Percentiles rank a stretch among this genome's conserved stretches.
phyloP scores from a whole-genome alignment of 2,329 filamentous ascomycete genomes.

The Botryosphaeria dothidea region DNA sequence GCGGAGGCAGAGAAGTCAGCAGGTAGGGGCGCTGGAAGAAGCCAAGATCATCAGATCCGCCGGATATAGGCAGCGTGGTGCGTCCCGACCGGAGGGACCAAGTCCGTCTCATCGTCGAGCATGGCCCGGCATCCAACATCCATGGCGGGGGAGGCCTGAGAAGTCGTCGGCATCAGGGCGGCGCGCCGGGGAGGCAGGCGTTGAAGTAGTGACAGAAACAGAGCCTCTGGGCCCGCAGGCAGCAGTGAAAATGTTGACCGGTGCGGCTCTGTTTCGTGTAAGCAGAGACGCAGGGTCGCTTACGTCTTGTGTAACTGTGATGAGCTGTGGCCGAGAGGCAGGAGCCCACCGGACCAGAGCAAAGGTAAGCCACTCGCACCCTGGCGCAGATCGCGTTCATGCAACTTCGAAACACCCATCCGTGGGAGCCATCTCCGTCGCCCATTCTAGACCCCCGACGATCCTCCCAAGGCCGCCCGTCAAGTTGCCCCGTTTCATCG shows the following conservation, averaged over 20 bases:
- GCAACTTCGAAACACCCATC: slow-evolving; percentile 1
- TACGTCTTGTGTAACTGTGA: slow-evolving; percentile 15
- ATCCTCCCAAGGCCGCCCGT: background rate
- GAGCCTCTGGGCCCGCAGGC: background rate
- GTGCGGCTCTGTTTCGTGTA: background rate
- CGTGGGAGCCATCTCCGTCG: background rate
- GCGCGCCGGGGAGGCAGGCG: background rate
- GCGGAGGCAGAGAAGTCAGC: background rate
- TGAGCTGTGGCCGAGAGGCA: background rate
- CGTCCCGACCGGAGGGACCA: background rate
- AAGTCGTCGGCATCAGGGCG: background rate
- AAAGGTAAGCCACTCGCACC: background rate
- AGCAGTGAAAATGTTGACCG: background rate
- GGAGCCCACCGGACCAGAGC: background rate
- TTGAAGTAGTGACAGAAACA: background rate
- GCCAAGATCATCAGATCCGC: background rate
- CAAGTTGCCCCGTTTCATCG: background rate
- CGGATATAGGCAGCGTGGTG: background rate
- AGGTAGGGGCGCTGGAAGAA: background rate
- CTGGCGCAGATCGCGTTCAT: slow-evolving; percentile 13
- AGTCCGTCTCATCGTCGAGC: background rate
- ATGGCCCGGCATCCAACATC: background rate
- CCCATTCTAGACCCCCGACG: slow-evolving; percentile 4
- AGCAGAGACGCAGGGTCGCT: background rate
- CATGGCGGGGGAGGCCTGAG: background rate